Base-by-base conservation (phyloP, 106 monocot genomes). In the Platanthera zijinensis region DNA sequence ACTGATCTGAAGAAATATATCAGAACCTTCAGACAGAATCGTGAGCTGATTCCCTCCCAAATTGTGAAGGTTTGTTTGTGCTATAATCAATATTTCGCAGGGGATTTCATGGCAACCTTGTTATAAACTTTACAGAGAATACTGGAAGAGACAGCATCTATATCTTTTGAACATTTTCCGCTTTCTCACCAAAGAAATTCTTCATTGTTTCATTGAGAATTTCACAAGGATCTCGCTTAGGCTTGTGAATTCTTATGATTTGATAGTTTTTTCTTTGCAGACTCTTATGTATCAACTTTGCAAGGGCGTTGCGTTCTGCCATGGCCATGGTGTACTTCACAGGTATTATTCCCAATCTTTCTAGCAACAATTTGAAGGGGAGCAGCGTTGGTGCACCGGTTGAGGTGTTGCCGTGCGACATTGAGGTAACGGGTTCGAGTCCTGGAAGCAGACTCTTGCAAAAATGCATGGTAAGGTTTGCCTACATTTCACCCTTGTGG, bases 251-350 rank as follows among this genome's bases (percentile, higher is more conserved):
- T 66, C 32, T 66, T 8, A 32, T 66, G 32, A 66, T n/a, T 66
- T 19, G 25, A 4, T 32, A 32, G 4, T 8, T 0, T 0, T 70
- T 22, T 66, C 11, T 57, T 18, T 77, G 52, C 83, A 97, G 96
- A 94, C 77, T 75, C 77, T 94, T 78, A 99, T 94, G 97, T 99
- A 85, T 78, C 97, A 99, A 56, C 89, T 99, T 15, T 99, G 97
- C 86, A 99, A 94, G 77, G 97, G 97, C 7, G 67, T 99, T n/a
- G 86, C 97, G 8, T 99, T 97, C 77, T 86, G 87, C 80, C 97
- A 94, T 77, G 87, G 94, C 22, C 97, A 79, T 83, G 97, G 97
- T 51, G 92, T 99, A 2, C 81, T 97, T 10, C 97, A 97, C 86
- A 95, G 94, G 91, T 89, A 76, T 14, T 14, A 39, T 39, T 39